Evolutionary conservation across 192 early-diverging fungal genomes (phyloP), one percentile per base, ranked within the genome.

Genomic region (Coemansia sp.): DNA sequence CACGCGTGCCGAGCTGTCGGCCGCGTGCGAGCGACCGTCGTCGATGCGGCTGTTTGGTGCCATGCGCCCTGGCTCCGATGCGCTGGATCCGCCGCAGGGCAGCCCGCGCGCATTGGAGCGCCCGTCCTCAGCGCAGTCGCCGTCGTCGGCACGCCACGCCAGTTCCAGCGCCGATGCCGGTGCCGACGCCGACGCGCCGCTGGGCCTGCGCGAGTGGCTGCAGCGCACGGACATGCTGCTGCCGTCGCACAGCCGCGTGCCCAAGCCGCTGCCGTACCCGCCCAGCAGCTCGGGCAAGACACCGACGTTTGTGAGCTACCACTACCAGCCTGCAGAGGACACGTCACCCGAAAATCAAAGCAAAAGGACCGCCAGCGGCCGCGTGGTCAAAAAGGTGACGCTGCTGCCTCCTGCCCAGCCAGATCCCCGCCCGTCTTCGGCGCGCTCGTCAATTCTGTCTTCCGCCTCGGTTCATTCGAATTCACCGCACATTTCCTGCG

Each of bases 141-240:
- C 12, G 34, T 7, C 20, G 36, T 22, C 41, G 5, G 8, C 30
- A 8, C 4, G 30, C 30, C n/a, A 10, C 34, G 11, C 12, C 35
- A 9, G 44, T n/a, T 9, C 32, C n/a, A 25, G 11, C n/a, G n/a
- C n/a, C n/a, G n/a, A n/a, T n/a, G n/a, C 46, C 12, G 44, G 27
- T 47, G 25, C 12, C 35, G 40, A 23, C 20, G 30, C 19, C 35
- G 64, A 34, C 39, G 15, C 45, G 29, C 29, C 55, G 19, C 38
- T 53, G n/a, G 44, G 60, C 23, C 44, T 75, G 51, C 54, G 53
- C n/a, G 66, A 63, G 29, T 75, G 73, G 73, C 60, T 75, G 42
- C 53, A 64, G 31, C 65, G 66, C n/a, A 64, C 73, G 5, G 66
- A 69, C 41, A 53, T 64, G 39, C 49, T 62, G 43, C 54, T 57